Percentiles rank a stretch among this genome's conserved stretches.
Evolutionary conservation across 208 protist genomes (phyloP).

Genomic region (Trypanosomatidae sp.): DNA sequence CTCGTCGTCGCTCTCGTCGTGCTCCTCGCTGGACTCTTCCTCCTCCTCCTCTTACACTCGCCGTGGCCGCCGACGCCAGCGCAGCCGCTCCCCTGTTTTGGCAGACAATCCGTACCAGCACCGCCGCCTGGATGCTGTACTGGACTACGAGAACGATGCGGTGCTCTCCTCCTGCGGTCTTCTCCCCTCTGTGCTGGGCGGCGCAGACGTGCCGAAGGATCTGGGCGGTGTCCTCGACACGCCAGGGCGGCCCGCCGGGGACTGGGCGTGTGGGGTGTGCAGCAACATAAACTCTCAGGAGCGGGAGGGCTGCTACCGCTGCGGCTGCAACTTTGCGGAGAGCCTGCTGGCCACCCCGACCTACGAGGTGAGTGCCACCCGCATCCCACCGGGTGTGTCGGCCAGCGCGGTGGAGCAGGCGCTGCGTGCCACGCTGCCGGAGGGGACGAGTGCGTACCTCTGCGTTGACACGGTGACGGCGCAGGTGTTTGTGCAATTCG

Average conservation of each 20-base stretch:
- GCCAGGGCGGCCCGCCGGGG: constrained; percentile 28
- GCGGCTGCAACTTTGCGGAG: constrained; percentile 43
- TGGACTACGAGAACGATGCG: too few relatives aligned
- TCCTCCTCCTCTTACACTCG: not conserved
- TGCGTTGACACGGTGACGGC: constrained; percentile 4
- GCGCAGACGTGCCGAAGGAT: not conserved
- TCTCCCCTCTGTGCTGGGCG: not conserved
- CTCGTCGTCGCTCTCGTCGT: constrained; percentile 6
- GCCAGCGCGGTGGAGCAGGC: constrained; percentile 27
- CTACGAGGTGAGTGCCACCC: constrained; percentile 41
- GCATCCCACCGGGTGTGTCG: constrained; percentile 17
- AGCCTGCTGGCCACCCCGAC: constrained; percentile 39
- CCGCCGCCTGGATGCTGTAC: too few relatives aligned
- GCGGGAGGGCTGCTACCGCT: constrained; percentile 75
- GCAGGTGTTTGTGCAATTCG: constrained; percentile 40
- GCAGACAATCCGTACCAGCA: not conserved
- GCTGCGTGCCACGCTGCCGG: constrained; percentile 2
- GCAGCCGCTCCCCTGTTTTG: constrained; percentile 9
- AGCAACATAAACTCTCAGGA: constrained; percentile 79
- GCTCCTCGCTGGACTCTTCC: constrained; percentile 1
- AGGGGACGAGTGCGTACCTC: not conserved
- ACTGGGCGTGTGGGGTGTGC: constrained; percentile 87
- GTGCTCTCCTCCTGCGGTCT: constrained; percentile 15
- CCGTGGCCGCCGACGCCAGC: constrained; percentile 11
- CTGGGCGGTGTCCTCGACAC: constrained; percentile 5